These are phyloP conservation scores for Fusarium torulosum DNA, from an alignment of 2,329 filamentous ascomycete genomes.

Conservation along the genomic window DNA sequence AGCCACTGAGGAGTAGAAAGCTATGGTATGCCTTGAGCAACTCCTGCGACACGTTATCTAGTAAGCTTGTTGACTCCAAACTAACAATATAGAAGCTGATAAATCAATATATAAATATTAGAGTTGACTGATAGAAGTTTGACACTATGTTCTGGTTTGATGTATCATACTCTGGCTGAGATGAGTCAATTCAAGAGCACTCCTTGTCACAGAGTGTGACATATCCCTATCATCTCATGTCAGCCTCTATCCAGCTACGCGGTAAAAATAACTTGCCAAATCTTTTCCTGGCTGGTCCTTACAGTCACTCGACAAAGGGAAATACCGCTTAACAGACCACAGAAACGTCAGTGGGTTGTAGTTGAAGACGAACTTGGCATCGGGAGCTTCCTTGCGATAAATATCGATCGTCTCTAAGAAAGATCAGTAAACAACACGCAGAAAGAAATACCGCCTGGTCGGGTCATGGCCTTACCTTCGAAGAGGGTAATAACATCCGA, in stretches of 20 bases:
- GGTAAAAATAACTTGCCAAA: not conserved
- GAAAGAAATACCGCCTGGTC: fast-evolving
- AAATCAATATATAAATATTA: too few relatives aligned
- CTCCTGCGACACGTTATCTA: too few relatives aligned
- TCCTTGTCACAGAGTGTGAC: not conserved
- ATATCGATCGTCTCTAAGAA: not conserved
- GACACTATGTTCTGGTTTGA: too few relatives aligned
- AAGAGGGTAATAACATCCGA: slow-evolving; percentile 9
- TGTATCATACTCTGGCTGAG: too few relatives aligned
- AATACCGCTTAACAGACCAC: slow-evolving; percentile 20
- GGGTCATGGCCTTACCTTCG: not conserved
- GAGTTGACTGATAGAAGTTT: too few relatives aligned
- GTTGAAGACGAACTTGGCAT: slow-evolving; percentile 11
- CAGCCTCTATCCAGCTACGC: too few relatives aligned
- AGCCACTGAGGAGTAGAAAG: too few relatives aligned
- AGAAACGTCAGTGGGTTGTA: slow-evolving; percentile 17
- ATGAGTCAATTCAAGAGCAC: not conserved
- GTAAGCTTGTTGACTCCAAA: too few relatives aligned
- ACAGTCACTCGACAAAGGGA: not conserved
- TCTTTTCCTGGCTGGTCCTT: slow-evolving; percentile 3
- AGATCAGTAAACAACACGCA: fast-evolving
- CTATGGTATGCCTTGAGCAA: too few relatives aligned
- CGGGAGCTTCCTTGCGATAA: slow-evolving; percentile 2
- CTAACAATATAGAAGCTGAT: too few relatives aligned
- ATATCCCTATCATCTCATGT: slow-evolving; percentile 5